phyloP scores from a whole-genome alignment of 2,329 filamentous ascomycete species.

The Fusarium brevicatenulatum region DNA sequence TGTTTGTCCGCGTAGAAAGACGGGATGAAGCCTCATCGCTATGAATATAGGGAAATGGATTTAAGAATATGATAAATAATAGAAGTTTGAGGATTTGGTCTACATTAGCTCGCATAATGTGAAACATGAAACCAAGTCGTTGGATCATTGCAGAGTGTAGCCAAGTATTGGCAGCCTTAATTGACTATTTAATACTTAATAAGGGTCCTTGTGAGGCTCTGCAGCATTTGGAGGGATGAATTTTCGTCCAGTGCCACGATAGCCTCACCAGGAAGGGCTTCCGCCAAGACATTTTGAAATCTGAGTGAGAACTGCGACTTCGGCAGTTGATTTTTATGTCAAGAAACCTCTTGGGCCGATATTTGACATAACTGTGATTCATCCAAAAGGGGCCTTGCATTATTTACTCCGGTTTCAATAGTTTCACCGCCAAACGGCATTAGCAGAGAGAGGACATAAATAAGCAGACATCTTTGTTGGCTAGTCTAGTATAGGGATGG shows the following conservation, averaged over 20 bases:
- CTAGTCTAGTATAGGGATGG: accelerated
- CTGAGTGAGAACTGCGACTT: background rate
- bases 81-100: background rate
- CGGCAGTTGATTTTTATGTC: constrained; percentile 24
- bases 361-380: constrained; percentile 14
- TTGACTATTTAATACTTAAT: background rate
- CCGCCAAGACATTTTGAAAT: background rate
- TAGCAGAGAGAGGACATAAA: constrained; percentile 16
- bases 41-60: background rate
- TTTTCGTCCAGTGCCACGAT: background rate
- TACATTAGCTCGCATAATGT: background rate
- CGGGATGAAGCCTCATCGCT: background rate
- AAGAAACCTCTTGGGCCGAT: background rate
- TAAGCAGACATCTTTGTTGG: background rate
- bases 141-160: background rate
- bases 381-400: constrained; percentile 32
- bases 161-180: background rate
- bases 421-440: constrained; percentile 37
- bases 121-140: background rate
- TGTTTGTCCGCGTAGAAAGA: background rate
- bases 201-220: background rate
- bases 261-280: background rate
- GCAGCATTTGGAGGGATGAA: background rate
- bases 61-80: background rate
- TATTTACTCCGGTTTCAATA: constrained; percentile 36